These are phyloP conservation scores for Daldinia loculata DNA, from an alignment of 495 filamentous ascomycete genomes.

Conservation along the genomic window DNA sequence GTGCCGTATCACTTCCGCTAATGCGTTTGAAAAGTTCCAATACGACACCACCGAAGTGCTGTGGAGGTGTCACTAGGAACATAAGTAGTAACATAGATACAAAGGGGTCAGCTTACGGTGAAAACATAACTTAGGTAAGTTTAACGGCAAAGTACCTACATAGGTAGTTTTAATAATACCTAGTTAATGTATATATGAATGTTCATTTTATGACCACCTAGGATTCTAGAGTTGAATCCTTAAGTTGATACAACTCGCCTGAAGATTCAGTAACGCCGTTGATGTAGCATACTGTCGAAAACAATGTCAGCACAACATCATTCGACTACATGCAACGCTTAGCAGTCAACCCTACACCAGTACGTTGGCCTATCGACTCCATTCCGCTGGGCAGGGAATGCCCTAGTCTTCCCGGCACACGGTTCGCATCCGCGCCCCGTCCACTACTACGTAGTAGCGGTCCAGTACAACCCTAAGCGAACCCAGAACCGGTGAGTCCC, in stretches of 20 bases:
- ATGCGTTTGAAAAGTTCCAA: slow-evolving; percentile 9
- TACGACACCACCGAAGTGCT: slow-evolving; percentile 2
- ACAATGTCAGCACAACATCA: slow-evolving; percentile 25
- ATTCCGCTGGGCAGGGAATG: slow-evolving; percentile 24
- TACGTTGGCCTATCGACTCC: slow-evolving; percentile 18
- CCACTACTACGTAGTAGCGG: slow-evolving; percentile 25
- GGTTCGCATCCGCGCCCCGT: slow-evolving; percentile 38
- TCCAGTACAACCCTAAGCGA: slow-evolving; percentile 34
- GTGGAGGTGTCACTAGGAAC: background rate
- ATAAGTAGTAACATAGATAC: background rate
- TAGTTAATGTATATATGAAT: background rate
- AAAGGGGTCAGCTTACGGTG: background rate
- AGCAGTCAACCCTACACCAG: slow-evolving; percentile 15
- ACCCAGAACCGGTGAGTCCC: slow-evolving; percentile 43
- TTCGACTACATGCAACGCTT: slow-evolving; percentile 22
- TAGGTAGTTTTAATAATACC: background rate
- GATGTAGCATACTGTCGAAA: background rate
- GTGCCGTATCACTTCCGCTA: slow-evolving; percentile 8
- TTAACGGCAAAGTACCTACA: background rate
- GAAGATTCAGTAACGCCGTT: background rate
- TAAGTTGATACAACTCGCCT: background rate
- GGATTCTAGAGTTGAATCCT: background rate
- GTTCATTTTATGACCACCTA: background rate
- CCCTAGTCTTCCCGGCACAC: slow-evolving; percentile 30
- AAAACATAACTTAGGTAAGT: background rate